Evolutionary conservation across 495 filamentous ascomycete genomes (phyloP).

Genomic region (Neohortaea acidophila): DNA sequence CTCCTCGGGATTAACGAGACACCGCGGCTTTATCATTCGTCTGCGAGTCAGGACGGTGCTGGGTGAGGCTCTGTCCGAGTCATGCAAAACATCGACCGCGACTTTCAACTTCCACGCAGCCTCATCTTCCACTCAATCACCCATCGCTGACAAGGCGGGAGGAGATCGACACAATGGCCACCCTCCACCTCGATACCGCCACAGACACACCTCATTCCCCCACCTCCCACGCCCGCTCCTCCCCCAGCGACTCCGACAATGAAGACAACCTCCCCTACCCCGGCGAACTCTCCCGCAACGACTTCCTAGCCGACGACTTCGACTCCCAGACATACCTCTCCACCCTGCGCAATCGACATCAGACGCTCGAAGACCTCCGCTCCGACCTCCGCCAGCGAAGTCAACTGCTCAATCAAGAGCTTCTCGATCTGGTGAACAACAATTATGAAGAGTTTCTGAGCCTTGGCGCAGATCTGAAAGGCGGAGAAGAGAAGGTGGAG

Average conservation of each 20-base stretch:
- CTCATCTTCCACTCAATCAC: no score
- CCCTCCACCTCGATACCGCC: no score
- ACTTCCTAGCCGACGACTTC: conserved; percentile 68
- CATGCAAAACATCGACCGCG: no score
- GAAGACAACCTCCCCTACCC: conserved; percentile 67
- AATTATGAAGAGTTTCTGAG: conserved; percentile 85
- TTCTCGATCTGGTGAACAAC: conserved; percentile 83
- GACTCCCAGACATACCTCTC: conserved; percentile 70
- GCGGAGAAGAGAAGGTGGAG: conserved; percentile 82
- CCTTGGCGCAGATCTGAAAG: conserved; percentile 63
- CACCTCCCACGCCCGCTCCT: conserved; percentile 10
- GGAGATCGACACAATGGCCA: no score
- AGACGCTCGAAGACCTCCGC: conserved; percentile 88
- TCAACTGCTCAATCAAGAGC: conserved; percentile 59
- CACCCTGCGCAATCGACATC: conserved; percentile 68
- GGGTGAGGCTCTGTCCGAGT: no score
- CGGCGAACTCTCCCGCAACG: conserved; percentile 55
- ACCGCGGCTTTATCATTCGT: no score
- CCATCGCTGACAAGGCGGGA: no score
- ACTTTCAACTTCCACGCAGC: no score
- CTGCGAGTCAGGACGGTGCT: no score
- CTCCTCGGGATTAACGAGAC: no score
- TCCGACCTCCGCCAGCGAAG: conserved; percentile 65
- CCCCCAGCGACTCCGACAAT: conserved; percentile 41
- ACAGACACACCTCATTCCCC: no score